These are phyloP conservation scores for Macrocybe gigantea DNA, from an alignment of 768 basidiomycete species.

Conservation along the genomic window DNA sequence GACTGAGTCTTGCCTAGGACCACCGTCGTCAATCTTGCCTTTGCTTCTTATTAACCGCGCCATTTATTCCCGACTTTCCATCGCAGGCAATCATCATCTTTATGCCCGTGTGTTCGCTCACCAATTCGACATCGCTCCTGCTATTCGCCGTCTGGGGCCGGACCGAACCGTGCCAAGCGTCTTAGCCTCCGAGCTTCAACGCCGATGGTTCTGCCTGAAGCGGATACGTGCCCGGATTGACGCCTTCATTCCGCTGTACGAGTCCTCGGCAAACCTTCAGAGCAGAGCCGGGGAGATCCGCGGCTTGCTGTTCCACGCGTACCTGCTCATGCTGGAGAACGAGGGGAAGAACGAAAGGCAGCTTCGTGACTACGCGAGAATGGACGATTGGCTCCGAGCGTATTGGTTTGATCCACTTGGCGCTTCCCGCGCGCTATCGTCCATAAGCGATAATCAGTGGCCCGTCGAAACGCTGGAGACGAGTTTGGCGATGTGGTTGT, in stretches of 20 bases:
- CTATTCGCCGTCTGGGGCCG: constrained; percentile 42
- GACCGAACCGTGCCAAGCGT: constrained; percentile 31
- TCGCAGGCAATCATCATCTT: constrained; percentile 54
- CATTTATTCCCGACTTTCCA: constrained; percentile 44
- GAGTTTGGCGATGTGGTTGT: constrained; percentile 70
- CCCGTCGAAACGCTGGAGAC: constrained; percentile 45
- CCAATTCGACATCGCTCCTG: constrained; percentile 61
- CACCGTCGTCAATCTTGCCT: constrained; percentile 52
- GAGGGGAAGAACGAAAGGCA: constrained; percentile 68
- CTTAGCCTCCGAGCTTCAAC: constrained; percentile 58
- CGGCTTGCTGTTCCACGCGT: constrained; percentile 54
- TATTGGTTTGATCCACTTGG: constrained; percentile 63
- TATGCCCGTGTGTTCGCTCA: constrained; percentile 64
- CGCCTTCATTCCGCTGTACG: constrained; percentile 16
- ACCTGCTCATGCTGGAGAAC: constrained; percentile 78
- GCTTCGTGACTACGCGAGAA: constrained; percentile 59
- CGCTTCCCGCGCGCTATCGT: constrained; percentile 41
- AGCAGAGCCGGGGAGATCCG: constrained; percentile 18
- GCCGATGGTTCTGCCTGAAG: constrained; percentile 53
- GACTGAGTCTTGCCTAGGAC: constrained; percentile 47
- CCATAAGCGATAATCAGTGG: constrained; percentile 46
- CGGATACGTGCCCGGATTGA: constrained; percentile 44
- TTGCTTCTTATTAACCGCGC: constrained; percentile 46
- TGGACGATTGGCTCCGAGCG: constrained; percentile 58
- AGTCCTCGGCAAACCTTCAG: not conserved